Conservation (phyloP, 441 rosid genomes). For the Brassica hybrid region DNA sequence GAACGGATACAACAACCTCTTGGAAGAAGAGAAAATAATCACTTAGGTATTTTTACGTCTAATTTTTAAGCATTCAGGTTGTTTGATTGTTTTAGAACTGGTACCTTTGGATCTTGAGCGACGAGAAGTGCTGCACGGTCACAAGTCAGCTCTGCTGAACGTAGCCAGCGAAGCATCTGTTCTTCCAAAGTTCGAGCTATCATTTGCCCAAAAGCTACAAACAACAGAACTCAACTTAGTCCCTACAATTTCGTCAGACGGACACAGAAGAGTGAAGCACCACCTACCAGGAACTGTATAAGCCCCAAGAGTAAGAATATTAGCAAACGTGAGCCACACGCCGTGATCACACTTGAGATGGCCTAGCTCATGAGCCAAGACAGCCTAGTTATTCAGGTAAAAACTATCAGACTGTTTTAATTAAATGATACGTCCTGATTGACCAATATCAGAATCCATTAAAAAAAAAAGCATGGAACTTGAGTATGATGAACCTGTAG, state of each 20-base stretch:
- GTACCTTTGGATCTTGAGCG: slow-evolving; percentile 92
- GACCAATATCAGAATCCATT: neutral
- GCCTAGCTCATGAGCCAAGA: slow-evolving; percentile 95
- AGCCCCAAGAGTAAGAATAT: slow-evolving; percentile 88
- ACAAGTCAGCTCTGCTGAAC: slow-evolving; percentile 96
- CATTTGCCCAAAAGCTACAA: slow-evolving; percentile 80
- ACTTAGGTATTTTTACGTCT: slow-evolving; percentile 11
- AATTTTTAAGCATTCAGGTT: slow-evolving; percentile 5
- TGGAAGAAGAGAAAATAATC: slow-evolving; percentile 45
- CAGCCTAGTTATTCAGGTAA: slow-evolving; percentile 62
- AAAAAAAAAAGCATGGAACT: neutral
- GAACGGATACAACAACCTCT: slow-evolving; percentile 95
- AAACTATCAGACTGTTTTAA: slow-evolving; percentile 17
- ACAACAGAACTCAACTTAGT: slow-evolving; percentile 28
- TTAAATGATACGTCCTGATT: neutral
- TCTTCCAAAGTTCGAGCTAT: slow-evolving; percentile 90
- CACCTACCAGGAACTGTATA: slow-evolving; percentile 81
- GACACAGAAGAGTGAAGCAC: slow-evolving; percentile 13
- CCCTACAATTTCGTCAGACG: neutral
- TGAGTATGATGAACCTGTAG: slow-evolving; percentile 68
- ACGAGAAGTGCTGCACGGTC: slow-evolving; percentile 99
- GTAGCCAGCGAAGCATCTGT: slow-evolving; percentile 86
- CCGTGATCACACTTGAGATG: slow-evolving; percentile 97
- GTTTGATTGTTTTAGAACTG: neutral
- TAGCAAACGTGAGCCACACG: slow-evolving; percentile 97